Conservation (phyloP, 345 rosid genomes). For the Eucalyptus tenuipes region DNA sequence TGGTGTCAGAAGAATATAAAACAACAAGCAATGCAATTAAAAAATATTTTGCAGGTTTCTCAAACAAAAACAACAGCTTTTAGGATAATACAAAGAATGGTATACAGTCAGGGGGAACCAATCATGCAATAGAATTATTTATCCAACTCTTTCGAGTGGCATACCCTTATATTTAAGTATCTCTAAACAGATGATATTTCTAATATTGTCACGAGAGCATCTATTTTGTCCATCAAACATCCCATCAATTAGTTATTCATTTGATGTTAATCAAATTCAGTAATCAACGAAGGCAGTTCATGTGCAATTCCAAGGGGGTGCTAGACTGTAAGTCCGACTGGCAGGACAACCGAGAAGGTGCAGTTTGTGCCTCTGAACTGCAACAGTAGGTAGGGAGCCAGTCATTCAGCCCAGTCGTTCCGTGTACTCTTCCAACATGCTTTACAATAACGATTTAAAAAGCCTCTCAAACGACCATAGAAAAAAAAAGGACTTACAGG, state of each 20-base stretch:
- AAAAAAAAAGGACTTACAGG: not conserved
- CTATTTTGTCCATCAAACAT: not conserved
- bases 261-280: not conserved
- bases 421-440: not conserved
- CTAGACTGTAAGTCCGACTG: not conserved
- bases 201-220: not conserved
- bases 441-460: not conserved
- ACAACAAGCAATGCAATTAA: not conserved
- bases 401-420: not conserved
- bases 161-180: not conserved
- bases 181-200: not conserved
- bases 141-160: not conserved
- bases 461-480: not conserved
- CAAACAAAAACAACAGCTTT: not conserved
- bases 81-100: not conserved
- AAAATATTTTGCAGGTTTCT: not conserved
- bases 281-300: not conserved
- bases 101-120: not conserved
- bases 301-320: not conserved
- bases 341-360: not conserved
- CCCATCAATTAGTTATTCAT: not conserved
- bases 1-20: conserved; percentile 10
- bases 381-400: not conserved
- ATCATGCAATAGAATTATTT: not conserved
- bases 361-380: not conserved